These are phyloP conservation scores for Bruguiera gymnorhiza DNA, from an alignment of 345 rosid species.

Conservation along the genomic window DNA sequence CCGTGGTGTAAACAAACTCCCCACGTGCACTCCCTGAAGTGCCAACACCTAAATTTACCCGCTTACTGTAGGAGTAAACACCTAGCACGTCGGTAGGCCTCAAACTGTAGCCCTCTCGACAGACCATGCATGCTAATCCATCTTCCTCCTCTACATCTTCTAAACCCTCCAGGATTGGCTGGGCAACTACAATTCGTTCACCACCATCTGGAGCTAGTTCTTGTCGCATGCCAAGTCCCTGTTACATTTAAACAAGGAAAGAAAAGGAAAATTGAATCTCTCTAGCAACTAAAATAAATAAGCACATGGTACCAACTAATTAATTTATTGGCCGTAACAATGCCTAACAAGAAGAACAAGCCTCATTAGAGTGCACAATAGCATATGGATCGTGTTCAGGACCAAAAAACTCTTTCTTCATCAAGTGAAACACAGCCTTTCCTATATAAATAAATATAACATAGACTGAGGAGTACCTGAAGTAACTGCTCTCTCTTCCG, in stretches of 20 bases:
- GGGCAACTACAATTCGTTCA: conserved; percentile 76
- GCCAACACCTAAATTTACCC: conserved; percentile 90
- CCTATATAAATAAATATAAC: too few relatives aligned
- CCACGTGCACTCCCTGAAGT: conserved; percentile 93
- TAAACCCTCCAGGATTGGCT: conserved; percentile 84
- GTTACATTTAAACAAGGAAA: conserved; percentile 5
- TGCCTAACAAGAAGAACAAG: too few relatives aligned
- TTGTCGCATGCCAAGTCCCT: conserved; percentile 93
- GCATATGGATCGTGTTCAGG: too few relatives aligned
- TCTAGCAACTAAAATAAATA: background rate
- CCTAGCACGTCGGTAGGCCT: conserved; percentile 92
- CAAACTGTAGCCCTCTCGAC: conserved; percentile 93
- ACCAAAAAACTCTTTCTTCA: too few relatives aligned
- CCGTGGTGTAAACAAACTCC: conserved; percentile 96
- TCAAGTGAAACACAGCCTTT: too few relatives aligned
- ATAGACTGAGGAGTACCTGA: conserved; percentile 43
- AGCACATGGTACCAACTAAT: background rate
- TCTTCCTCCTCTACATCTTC: conserved; percentile 95
- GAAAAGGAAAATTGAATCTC: background rate
- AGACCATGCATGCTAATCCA: conserved; percentile 98
- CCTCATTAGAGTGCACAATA: too few relatives aligned
- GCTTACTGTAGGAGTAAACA: conserved; percentile 81
- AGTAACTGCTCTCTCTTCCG: conserved; percentile 81
- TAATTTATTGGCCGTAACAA: background rate
- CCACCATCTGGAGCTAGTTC: conserved; percentile 89